Percentiles rank a stretch among this genome's conserved stretches.
phyloP scores from a whole-genome alignment of 495 filamentous ascomycete genomes.

The Cairneyella variabilis region DNA sequence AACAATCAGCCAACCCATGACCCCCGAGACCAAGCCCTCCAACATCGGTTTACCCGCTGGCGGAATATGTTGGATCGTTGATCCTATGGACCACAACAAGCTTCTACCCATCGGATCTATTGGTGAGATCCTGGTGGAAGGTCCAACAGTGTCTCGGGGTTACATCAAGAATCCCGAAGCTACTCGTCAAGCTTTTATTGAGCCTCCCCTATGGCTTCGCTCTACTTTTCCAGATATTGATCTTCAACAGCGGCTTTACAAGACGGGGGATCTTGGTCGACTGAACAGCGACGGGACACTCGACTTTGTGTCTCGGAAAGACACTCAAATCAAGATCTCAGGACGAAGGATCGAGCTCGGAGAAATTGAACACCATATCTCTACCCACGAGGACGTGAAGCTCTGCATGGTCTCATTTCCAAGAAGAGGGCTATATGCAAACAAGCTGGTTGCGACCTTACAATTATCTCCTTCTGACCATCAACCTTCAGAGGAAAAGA shows the following conservation, averaged over 20 bases:
- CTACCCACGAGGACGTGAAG: too few species aligned
- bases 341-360: slow-evolving; percentile 31
- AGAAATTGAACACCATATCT: slow-evolving; percentile 24
- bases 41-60: slow-evolving; percentile 35
- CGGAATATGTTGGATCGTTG: slow-evolving; percentile 50
- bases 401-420: too few species aligned
- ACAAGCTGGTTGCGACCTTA: too few species aligned
- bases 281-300: slow-evolving; percentile 38
- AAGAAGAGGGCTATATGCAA: too few species aligned
- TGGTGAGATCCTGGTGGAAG: slow-evolving; percentile 61
- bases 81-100: slow-evolving; percentile 44
- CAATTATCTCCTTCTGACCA: too few species aligned
- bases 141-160: slow-evolving; percentile 45
- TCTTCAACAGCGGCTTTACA: slow-evolving; percentile 53
- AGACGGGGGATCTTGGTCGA: slow-evolving; percentile 29
- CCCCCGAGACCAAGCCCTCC: slow-evolving; percentile 24
- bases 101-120: slow-evolving; percentile 53
- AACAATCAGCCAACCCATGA: slow-evolving; percentile 27
- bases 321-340: slow-evolving; percentile 29
- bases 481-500: too few species aligned
- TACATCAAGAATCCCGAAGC: slow-evolving; percentile 37
- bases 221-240: background rate
- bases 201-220: slow-evolving; percentile 33
- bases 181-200: slow-evolving; percentile 26
- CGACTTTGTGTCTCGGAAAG: slow-evolving; percentile 25